Conservation (phyloP, 768 basidiomycete genomes). For the Thelephora ganbajun region DNA sequence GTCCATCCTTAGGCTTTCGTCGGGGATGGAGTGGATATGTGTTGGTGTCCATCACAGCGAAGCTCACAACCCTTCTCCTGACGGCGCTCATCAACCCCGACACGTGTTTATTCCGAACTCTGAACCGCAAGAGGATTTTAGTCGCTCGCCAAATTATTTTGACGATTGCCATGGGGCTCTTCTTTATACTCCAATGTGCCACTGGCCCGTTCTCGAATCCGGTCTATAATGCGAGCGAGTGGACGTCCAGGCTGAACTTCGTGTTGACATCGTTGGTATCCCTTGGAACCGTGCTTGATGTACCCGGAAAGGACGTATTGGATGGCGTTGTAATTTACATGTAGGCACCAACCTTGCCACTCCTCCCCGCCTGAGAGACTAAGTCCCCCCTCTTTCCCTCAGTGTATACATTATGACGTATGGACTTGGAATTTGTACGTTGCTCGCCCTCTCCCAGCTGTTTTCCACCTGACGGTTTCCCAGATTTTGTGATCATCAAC, state of each 20-base stretch:
- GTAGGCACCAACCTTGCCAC: slow-evolving; percentile 28
- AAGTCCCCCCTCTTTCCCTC: no score
- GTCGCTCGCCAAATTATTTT: slow-evolving; percentile 51
- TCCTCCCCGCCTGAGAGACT: slow-evolving; percentile 1
- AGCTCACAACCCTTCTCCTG: slow-evolving; percentile 51
- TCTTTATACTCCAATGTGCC: slow-evolving; percentile 48
- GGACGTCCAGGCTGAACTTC: slow-evolving; percentile 59
- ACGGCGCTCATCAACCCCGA: slow-evolving; percentile 53
- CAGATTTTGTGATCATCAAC: slow-evolving; percentile 56
- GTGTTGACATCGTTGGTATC: slow-evolving; percentile 50
- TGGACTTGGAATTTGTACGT: slow-evolving; percentile 49
- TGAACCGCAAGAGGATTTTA: slow-evolving; percentile 33
- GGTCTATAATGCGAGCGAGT: slow-evolving; percentile 63
- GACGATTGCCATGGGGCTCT: slow-evolving; percentile 37
- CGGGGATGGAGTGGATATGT: slow-evolving; percentile 56
- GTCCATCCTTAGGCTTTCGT: slow-evolving; percentile 40
- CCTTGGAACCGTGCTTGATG: slow-evolving; percentile 42
- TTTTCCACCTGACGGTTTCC: slow-evolving; percentile 4
- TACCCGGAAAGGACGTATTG: slow-evolving; percentile 40
- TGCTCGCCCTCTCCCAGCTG: neutral
- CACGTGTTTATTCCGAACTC: slow-evolving; percentile 58
- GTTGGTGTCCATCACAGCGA: slow-evolving; percentile 52
- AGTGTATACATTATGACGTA: slow-evolving; percentile 47
- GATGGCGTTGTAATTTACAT: slow-evolving; percentile 50
- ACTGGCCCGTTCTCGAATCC: slow-evolving; percentile 55